phyloP scores from a whole-genome alignment of 2,329 filamentous ascomycete genomes.

The Aspergillus ochraceoroseus region DNA sequence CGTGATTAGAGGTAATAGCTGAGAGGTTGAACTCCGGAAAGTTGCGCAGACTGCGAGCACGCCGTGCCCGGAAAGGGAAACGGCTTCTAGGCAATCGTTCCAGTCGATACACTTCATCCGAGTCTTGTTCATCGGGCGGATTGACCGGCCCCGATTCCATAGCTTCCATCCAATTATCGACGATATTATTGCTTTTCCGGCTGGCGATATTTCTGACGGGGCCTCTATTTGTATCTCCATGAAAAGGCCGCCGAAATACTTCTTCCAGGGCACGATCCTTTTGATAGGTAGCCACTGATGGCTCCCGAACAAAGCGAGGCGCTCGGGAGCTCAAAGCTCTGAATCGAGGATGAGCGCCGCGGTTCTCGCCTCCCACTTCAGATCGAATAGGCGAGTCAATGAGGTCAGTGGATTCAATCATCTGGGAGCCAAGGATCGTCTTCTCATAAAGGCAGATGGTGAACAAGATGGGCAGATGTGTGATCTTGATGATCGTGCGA shows the following conservation, averaged over 20 bases:
- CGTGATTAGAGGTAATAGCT: slow-evolving; percentile 56
- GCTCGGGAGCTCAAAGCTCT: slow-evolving; percentile 69
- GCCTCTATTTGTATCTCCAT: slow-evolving; percentile 56
- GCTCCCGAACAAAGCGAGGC: slow-evolving; percentile 63
- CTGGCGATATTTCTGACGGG: slow-evolving; percentile 58
- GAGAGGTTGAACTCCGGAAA: slow-evolving; percentile 51
- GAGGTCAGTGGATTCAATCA: slow-evolving; percentile 79
- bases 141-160: slow-evolving; percentile 53
- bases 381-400: slow-evolving; percentile 64
- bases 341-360: slow-evolving; percentile 54
- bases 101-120: slow-evolving; percentile 54
- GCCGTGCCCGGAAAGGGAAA: slow-evolving; percentile 44
- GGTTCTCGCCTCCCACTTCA: slow-evolving; percentile 51
- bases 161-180: slow-evolving; percentile 83
- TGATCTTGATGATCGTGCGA: slow-evolving; percentile 83
- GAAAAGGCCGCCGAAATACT: slow-evolving; percentile 71
- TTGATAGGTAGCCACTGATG: slow-evolving; percentile 80
- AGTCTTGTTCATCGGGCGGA: slow-evolving; percentile 58
- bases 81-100: slow-evolving; percentile 51
- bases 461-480: slow-evolving; percentile 82
- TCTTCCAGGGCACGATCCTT: slow-evolving; percentile 89
- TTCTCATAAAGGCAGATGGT: slow-evolving; percentile 84
- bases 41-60: slow-evolving; percentile 36
- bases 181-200: slow-evolving; percentile 71
- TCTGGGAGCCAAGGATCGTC: slow-evolving; percentile 65